A percentile compares a stretch with the other conserved stretches of the same genome.
These are phyloP conservation scores for Saturnispora serradocipensis DNA, from an alignment of 805 yeast species.

Conservation along the genomic window DNA sequence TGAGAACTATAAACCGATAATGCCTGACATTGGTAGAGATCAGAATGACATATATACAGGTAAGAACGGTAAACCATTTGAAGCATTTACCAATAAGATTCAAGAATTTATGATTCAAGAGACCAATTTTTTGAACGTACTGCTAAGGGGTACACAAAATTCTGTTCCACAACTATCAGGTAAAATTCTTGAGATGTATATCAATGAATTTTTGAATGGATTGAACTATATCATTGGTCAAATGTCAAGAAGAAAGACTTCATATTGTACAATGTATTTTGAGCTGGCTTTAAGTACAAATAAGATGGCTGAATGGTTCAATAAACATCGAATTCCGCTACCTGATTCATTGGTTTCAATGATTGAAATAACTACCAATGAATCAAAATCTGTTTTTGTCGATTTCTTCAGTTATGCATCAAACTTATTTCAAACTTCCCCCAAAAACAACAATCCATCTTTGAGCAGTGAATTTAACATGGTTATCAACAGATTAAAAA, in stretches of 20 bases:
- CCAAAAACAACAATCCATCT: conserved; percentile 1
- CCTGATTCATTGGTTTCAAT: conserved; percentile 11
- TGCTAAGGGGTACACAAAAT: conserved; percentile 31
- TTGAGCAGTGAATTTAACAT: conserved; percentile 33
- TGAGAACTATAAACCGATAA: conserved; percentile 35
- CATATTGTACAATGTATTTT: conserved; percentile 45
- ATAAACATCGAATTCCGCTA: conserved; percentile 11
- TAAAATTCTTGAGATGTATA: conserved; percentile 44
- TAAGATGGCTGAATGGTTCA: conserved; percentile 5
- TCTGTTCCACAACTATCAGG: conserved; percentile 41
- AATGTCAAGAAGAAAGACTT: conserved; percentile 33
- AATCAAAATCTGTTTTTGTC: conserved; percentile 31
- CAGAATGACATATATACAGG: conserved; percentile 26
- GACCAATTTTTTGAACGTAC: conserved; percentile 13
- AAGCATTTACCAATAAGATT: conserved; percentile 13
- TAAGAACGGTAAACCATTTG: conserved; percentile 13
- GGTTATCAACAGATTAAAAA: conserved; percentile 55
- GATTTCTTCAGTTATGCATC: conserved; percentile 48
- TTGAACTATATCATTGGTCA: conserved; percentile 30
- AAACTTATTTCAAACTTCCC: conserved; percentile 3
- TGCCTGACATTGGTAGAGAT: conserved; percentile 22
- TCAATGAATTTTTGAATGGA: conserved; percentile 33
- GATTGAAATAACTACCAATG: neutral
- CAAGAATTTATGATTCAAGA: conserved; percentile 15
- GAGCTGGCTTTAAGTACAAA: conserved; percentile 33